Evolutionary conservation across 768 basidiomycete species (phyloP).

Genomic region (Tricholoma bakamatsutake): DNA sequence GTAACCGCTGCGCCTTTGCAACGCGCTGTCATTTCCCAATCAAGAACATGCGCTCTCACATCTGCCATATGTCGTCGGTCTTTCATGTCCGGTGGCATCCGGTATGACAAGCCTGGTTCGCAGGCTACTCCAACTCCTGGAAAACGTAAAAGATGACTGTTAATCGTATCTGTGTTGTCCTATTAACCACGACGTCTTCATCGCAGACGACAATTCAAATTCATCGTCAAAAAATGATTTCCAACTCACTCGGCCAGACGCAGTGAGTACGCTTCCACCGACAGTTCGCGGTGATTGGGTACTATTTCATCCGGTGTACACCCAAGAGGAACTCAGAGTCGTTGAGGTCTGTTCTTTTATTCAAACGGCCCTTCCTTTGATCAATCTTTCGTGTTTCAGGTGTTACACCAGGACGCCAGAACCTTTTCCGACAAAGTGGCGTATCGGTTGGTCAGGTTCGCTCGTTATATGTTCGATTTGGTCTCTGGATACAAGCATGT

Average conservation of each 20-base stretch:
- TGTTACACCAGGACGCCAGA: conserved; percentile 61
- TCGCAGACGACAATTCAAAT: conserved; percentile 11
- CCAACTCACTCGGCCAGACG: conserved; percentile 35
- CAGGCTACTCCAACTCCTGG: conserved; percentile 15
- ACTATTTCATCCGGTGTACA: conserved; percentile 89
- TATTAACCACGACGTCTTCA: background rate
- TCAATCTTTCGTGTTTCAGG: conserved; percentile 30
- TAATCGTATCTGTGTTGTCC: background rate
- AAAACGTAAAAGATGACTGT: conserved; percentile 11
- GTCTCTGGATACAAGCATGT: conserved; percentile 83
- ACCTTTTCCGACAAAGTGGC: conserved; percentile 74
- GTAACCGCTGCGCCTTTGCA: conserved; percentile 7
- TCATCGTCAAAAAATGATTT: conserved; percentile 14
- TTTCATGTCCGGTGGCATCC: conserved; percentile 10
- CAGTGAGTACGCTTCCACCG: conserved; percentile 48
- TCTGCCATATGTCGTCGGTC: conserved; percentile 12
- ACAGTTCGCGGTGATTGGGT: conserved; percentile 80
- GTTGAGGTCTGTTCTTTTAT: conserved; percentile 47
- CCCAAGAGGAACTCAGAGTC: conserved; percentile 61
- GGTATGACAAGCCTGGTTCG: conserved; percentile 10
- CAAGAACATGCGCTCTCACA: conserved; percentile 5
- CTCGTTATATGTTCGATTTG: conserved; percentile 71
- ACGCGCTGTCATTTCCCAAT: conserved; percentile 6
- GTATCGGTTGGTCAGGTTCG: conserved; percentile 48
- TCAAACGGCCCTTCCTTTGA: background rate